These are phyloP conservation scores for Fusarium dimerum DNA, from an alignment of 2,329 filamentous ascomycete species.

Conservation along the genomic window DNA sequence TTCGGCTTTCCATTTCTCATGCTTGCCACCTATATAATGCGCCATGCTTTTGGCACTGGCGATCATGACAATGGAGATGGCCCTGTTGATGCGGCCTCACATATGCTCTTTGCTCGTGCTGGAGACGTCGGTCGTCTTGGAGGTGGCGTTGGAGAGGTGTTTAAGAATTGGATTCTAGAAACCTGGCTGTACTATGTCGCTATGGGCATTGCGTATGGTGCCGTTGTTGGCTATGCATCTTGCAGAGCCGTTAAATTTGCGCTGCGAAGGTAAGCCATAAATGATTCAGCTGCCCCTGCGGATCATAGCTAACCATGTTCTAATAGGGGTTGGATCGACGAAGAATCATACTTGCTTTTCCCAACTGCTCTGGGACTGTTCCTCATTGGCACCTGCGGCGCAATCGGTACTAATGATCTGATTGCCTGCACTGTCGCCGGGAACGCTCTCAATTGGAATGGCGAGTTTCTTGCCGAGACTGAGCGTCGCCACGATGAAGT, in stretches of 20 bases:
- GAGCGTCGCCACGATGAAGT: constrained; percentile 60
- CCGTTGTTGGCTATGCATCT: constrained; percentile 48
- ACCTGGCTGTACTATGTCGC: constrained; percentile 61
- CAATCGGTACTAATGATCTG: constrained; percentile 60
- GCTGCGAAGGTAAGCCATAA: constrained; percentile 31
- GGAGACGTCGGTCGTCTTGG: constrained; percentile 51
- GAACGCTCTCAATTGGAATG: constrained; percentile 62
- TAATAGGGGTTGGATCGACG: constrained; percentile 54
- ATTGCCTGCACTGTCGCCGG: constrained; percentile 63
- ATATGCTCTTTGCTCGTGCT: constrained; percentile 21
- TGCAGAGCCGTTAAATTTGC: constrained; percentile 48
- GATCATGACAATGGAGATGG: constrained; percentile 6
- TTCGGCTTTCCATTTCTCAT: constrained; percentile 64
- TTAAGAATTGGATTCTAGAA: constrained; percentile 60
- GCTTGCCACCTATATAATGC: constrained; percentile 57
- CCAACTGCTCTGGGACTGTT: constrained; percentile 57
- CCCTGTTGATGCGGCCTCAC: neutral
- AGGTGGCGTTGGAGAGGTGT: constrained; percentile 50
- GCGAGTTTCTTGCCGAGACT: constrained; percentile 57
- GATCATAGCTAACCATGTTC: neutral
- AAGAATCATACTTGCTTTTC: constrained; percentile 54
- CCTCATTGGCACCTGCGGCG: constrained; percentile 57
- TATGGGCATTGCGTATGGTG: constrained; percentile 54
- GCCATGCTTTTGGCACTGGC: constrained; percentile 47
- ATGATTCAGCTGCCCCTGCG: neutral